Conservation (phyloP, 2,329 filamentous ascomycete species). For the Exophiala phaeomuriformis region DNA sequence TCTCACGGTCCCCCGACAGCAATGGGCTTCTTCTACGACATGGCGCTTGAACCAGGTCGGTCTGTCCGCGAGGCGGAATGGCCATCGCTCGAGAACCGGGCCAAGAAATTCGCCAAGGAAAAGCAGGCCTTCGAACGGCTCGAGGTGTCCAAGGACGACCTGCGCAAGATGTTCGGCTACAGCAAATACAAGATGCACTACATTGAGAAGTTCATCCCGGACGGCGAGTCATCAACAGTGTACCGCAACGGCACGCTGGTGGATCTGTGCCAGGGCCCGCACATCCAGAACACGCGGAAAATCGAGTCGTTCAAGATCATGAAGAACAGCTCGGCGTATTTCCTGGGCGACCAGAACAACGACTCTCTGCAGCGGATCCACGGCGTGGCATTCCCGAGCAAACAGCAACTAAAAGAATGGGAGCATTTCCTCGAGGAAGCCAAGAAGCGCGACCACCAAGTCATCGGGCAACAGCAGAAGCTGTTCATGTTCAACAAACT, state of each 20-base stretch:
- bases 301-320: constrained; percentile 94
- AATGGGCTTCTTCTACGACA: constrained; percentile 95
- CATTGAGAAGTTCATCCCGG: constrained; percentile 83
- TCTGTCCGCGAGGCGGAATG: constrained; percentile 70
- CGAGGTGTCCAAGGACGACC: constrained; percentile 78
- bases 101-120: constrained; percentile 82
- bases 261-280: constrained; percentile 89
- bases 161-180: constrained; percentile 93
- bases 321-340: constrained; percentile 79
- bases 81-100: constrained; percentile 74
- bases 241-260: constrained; percentile 91
- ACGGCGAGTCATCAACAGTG: constrained; percentile 85
- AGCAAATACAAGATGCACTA: constrained; percentile 99
- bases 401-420: constrained; percentile 88
- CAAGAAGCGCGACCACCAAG: constrained; percentile 92
- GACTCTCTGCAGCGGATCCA: constrained; percentile 95
- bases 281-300: constrained; percentile 85
- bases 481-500: constrained; percentile 94
- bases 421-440: constrained; percentile 94
- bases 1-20: constrained; percentile 90
- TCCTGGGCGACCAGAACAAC: constrained; percentile 86
- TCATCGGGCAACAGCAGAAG: constrained; percentile 90
- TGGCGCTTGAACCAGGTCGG: constrained; percentile 68
- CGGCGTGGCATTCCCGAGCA: constrained; percentile 93
- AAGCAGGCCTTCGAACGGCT: constrained; percentile 92